Conservation (phyloP, 2,329 filamentous ascomycete species). For the Fusarium devonianum region DNA sequence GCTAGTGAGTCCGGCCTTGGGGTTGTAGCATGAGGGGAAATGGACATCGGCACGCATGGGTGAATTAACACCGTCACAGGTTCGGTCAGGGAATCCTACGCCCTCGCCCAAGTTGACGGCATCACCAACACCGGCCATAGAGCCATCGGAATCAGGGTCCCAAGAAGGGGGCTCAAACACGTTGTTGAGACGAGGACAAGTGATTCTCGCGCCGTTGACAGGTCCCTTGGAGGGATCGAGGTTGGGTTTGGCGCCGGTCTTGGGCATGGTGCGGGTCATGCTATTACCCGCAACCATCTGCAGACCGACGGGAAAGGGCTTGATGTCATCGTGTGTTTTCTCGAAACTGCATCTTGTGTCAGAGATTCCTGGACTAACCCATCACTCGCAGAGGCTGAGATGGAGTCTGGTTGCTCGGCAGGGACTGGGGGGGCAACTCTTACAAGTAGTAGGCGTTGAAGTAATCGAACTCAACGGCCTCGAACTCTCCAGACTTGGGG, state of each 20-base stretch:
- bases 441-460: slow-evolving; percentile 81
- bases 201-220: slow-evolving; percentile 64
- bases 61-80: slow-evolving; percentile 69
- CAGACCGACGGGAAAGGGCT: slow-evolving; percentile 74
- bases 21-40: slow-evolving; percentile 79
- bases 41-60: slow-evolving; percentile 72
- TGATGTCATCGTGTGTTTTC: slow-evolving; percentile 68
- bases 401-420: not conserved
- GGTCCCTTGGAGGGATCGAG: slow-evolving; percentile 60
- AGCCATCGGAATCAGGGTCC: slow-evolving; percentile 62
- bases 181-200: slow-evolving; percentile 63
- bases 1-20: slow-evolving; percentile 63
- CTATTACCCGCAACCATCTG: slow-evolving; percentile 75
- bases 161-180: slow-evolving; percentile 59
- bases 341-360: slow-evolving; percentile 59
- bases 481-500: slow-evolving; percentile 67
- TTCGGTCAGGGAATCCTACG: slow-evolving; percentile 72
- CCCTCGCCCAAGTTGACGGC: slow-evolving; percentile 62
- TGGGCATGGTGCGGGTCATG: slow-evolving; percentile 63
- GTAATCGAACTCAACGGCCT: slow-evolving; percentile 73
- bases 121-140: slow-evolving; percentile 62
- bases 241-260: slow-evolving; percentile 57
- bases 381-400: not conserved
- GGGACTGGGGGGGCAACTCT: slow-evolving; percentile 34
- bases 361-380: slow-evolving; percentile 6